These are phyloP conservation scores for Botryotinia narcissicola DNA, from an alignment of 2,329 filamentous ascomycete genomes.

Conservation along the genomic window DNA sequence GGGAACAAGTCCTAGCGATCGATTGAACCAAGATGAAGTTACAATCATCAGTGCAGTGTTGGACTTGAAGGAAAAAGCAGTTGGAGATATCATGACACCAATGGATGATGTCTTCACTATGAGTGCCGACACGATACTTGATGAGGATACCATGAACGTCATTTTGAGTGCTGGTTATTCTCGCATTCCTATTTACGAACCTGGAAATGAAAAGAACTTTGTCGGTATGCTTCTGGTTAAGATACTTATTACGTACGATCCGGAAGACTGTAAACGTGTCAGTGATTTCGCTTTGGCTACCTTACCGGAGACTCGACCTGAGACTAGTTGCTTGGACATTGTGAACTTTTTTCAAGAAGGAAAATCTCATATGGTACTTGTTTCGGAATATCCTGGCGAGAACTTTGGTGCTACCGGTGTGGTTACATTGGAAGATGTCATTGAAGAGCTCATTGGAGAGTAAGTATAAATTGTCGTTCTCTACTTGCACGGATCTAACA, in stretches of 20 bases:
- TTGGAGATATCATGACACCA: conserved; percentile 95
- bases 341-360: conserved; percentile 99
- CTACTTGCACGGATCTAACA: conserved; percentile 30
- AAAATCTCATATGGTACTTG: conserved; percentile 97
- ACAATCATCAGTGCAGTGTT: conserved; percentile 97
- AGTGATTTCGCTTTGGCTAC: conserved; percentile 90
- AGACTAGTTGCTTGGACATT: conserved; percentile 96
- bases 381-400: conserved; percentile 86
- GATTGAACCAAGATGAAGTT: conserved; percentile 94
- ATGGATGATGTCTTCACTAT: conserved; percentile 97
- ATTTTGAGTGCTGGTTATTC: conserved; percentile 95
- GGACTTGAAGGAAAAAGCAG: conserved; percentile 93
- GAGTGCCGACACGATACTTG: conserved; percentile 89
- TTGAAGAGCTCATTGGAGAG: conserved; percentile 98
- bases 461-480: conserved; percentile 48
- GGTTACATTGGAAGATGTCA: conserved; percentile 95
- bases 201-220: conserved; percentile 81
- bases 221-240: conserved; percentile 98
- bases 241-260: conserved; percentile 95
- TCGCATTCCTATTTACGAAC: conserved; percentile 87
- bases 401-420: conserved; percentile 88
- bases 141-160: conserved; percentile 90
- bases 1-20: conserved; percentile 76
- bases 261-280: conserved; percentile 84
- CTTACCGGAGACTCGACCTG: conserved; percentile 87